phyloP scores from a whole-genome alignment of 768 basidiomycete species.

The Solioccasus polychromus region DNA sequence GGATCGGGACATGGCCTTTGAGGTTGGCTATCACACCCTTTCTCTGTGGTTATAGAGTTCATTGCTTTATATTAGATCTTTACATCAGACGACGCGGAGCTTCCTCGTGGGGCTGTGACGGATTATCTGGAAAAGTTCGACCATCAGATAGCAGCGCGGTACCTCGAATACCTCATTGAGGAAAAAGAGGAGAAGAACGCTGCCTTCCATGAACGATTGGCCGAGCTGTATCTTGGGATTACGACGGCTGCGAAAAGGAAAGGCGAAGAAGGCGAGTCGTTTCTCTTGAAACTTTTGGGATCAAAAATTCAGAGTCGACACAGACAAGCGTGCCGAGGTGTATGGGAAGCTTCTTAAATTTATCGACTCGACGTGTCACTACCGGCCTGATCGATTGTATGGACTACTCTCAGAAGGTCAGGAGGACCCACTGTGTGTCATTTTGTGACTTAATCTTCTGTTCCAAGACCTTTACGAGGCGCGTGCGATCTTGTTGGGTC shows the following conservation, averaged over 20 bases:
- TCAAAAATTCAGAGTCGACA: not conserved
- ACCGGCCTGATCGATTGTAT: constrained; percentile 77
- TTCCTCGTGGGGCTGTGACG: constrained; percentile 75
- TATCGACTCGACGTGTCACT: constrained; percentile 65
- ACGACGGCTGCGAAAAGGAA: constrained; percentile 56
- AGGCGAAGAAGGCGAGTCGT: constrained; percentile 52
- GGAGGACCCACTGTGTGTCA: constrained; percentile 8
- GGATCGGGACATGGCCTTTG: constrained; percentile 70
- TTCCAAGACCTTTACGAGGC: constrained; percentile 80
- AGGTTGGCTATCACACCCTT: constrained; percentile 42
- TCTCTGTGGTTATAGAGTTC: not conserved
- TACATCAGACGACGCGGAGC: constrained; percentile 89
- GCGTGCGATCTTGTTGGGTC: constrained; percentile 86
- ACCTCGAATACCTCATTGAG: constrained; percentile 81
- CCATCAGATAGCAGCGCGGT: constrained; percentile 66
- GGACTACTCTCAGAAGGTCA: constrained; percentile 80
- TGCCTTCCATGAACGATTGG: constrained; percentile 84
- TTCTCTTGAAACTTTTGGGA: not conserved
- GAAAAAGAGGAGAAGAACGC: constrained; percentile 65
- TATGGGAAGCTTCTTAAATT: constrained; percentile 78
- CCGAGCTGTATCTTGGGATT: constrained; percentile 79
- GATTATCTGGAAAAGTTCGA: constrained; percentile 75
- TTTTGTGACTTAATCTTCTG: not conserved
- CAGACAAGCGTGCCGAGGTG: constrained; percentile 48
- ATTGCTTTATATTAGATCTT: constrained; percentile 63